A percentile compares a stretch with the other conserved stretches of the same genome.
phyloP scores from a whole-genome alignment of 345 rosid genomes.

The Corymbia maculata region DNA sequence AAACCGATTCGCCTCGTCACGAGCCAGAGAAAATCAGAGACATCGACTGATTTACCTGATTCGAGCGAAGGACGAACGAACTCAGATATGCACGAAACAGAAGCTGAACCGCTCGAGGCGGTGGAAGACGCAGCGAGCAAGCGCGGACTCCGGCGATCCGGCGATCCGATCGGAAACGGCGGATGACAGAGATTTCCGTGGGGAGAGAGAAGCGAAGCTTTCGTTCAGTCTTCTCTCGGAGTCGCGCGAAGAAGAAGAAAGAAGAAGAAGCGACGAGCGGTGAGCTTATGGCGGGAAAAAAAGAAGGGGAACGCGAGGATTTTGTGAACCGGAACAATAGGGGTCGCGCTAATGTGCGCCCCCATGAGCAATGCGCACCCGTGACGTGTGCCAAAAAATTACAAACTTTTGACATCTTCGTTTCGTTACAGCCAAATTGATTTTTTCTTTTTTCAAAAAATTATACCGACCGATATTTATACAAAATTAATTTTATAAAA shows the following conservation, averaged over 20 bases:
- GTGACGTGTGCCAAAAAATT: neutral
- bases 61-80: neutral
- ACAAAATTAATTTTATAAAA: neutral
- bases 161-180: neutral
- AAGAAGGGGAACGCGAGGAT: neutral
- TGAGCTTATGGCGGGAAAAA: neutral
- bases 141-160: neutral
- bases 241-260: neutral
- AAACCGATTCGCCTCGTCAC: neutral
- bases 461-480: neutral
- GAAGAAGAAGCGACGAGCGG: neutral
- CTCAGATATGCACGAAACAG: neutral
- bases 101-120: neutral
- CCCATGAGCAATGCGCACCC: neutral
- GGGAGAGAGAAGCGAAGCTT: neutral
- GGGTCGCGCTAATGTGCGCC: neutral
- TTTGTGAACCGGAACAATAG: neutral
- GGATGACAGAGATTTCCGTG: neutral
- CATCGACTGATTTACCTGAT: neutral
- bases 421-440: neutral
- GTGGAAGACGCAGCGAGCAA: neutral
- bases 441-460: neutral
- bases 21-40: neutral
- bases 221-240: neutral
- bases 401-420: neutral